A percentile compares a stretch with the other conserved stretches of the same genome.
These are phyloP conservation scores for Astrocystis sublimbata DNA, from an alignment of 495 filamentous ascomycete species.

Conservation along the genomic window DNA sequence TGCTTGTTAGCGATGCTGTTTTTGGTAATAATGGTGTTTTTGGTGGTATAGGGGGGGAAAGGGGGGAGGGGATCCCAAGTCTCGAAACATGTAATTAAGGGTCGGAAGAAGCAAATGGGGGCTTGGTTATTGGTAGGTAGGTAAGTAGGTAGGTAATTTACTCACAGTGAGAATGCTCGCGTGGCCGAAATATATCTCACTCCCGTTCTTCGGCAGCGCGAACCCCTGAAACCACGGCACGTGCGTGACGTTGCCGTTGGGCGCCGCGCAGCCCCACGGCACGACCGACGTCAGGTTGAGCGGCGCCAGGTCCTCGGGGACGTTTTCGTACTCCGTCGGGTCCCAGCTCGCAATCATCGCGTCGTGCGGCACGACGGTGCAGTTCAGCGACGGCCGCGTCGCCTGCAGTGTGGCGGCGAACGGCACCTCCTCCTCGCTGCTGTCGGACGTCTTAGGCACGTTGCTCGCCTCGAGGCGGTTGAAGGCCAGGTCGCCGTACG, in stretches of 20 bases:
- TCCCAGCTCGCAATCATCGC: background rate
- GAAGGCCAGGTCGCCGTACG: constrained; percentile 16
- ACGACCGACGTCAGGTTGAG: constrained; percentile 5
- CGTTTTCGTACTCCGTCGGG: background rate
- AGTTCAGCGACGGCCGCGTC: background rate
- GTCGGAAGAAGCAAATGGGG: background rate
- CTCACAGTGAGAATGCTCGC: constrained; percentile 4
- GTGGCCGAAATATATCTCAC: background rate
- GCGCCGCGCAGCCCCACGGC: constrained; percentile 2
- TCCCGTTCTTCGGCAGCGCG: background rate
- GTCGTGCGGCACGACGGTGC: background rate
- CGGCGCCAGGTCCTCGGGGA: background rate
- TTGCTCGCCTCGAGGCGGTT: background rate
- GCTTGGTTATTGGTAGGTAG: no score
- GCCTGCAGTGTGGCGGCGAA: constrained; percentile 7
- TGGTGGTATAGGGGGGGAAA: background rate
- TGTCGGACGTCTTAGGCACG: background rate
- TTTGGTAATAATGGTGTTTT: background rate
- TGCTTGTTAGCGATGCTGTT: background rate
- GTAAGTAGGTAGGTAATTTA: background rate
- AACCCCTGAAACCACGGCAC: constrained; percentile 7
- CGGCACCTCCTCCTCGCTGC: background rate
- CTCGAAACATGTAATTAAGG: no score
- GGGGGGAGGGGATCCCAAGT: background rate
- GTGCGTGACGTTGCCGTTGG: background rate